A percentile compares a stretch with the other conserved stretches of the same genome.
Conservation (phyloP, 768 basidiomycete genomes). For the Cytidiella melzeri region DNA sequence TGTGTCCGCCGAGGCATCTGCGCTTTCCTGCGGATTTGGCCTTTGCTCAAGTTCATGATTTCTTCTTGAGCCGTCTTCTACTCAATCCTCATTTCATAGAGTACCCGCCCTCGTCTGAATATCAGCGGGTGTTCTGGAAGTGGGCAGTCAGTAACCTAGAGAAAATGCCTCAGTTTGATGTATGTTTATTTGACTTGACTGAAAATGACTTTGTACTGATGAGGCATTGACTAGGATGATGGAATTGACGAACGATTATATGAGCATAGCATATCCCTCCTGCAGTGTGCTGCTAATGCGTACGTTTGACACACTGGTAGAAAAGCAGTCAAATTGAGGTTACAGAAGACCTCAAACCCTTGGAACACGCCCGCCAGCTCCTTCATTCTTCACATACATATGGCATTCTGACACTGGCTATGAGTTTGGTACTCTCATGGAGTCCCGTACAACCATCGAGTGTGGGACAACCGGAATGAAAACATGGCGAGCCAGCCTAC, state of each 20-base stretch:
- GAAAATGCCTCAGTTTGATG: constrained; percentile 38
- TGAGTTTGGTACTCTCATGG: constrained; percentile 53
- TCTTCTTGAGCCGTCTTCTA: constrained; percentile 49
- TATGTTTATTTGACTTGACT: constrained; percentile 22
- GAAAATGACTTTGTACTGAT: constrained; percentile 9
- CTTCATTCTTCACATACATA: constrained; percentile 63
- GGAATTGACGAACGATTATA: constrained; percentile 68
- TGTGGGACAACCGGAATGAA: constrained; percentile 73
- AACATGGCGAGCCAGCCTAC: constrained; percentile 73
- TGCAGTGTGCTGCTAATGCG: constrained; percentile 16
- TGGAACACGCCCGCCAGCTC: constrained; percentile 34
- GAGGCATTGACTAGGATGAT: constrained; percentile 33
- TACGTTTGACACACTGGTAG: background rate
- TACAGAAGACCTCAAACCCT: constrained; percentile 17
- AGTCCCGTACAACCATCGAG: constrained; percentile 71
- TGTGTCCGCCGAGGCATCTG: constrained; percentile 39
- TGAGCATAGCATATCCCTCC: constrained; percentile 48
- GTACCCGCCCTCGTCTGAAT: constrained; percentile 60
- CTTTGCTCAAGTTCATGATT: constrained; percentile 41
- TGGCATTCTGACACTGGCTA: constrained; percentile 36
- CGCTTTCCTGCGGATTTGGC: constrained; percentile 34
- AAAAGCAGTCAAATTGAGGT: background rate
- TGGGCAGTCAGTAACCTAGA: constrained; percentile 57
- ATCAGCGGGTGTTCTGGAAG: constrained; percentile 70
- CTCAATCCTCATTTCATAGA: constrained; percentile 43